A percentile compares a stretch with the other conserved stretches of the same genome.
Evolutionary conservation across 768 basidiomycete species (phyloP).

Genomic region (Hypholoma sublateritium): DNA sequence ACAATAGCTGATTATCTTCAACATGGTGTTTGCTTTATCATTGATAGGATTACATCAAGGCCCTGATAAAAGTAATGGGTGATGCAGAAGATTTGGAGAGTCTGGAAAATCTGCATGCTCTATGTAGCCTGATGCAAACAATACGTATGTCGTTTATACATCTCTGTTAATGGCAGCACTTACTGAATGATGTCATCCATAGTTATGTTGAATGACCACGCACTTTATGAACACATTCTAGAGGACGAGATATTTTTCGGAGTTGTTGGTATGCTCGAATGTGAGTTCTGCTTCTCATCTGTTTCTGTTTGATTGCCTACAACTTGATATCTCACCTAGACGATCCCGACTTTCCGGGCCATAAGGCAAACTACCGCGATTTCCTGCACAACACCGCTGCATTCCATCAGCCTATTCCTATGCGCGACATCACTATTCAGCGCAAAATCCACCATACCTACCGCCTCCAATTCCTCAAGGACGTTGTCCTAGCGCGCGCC

Average conservation of each 20-base stretch:
- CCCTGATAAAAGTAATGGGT: slow-evolving; percentile 79
- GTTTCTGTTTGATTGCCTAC: slow-evolving; percentile 9
- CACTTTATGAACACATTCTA: slow-evolving; percentile 91
- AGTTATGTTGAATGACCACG: slow-evolving; percentile 96
- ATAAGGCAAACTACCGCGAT: slow-evolving; percentile 96
- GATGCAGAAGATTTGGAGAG: slow-evolving; percentile 94
- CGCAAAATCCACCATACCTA: slow-evolving; percentile 96
- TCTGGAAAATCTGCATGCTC: slow-evolving; percentile 83
- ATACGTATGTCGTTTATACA: slow-evolving; percentile 57
- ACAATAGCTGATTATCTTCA: slow-evolving; percentile 25
- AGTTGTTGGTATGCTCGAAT: slow-evolving; percentile 96
- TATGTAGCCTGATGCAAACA: slow-evolving; percentile 92
- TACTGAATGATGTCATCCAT: slow-evolving; percentile 5
- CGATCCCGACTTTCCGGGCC: slow-evolving; percentile 94
- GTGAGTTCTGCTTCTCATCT: slow-evolving; percentile 47
- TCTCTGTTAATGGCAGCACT: background rate
- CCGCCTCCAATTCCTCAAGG: slow-evolving; percentile 95
- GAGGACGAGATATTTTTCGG: slow-evolving; percentile 92
- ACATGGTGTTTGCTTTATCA: slow-evolving; percentile 19
- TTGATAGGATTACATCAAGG: slow-evolving; percentile 81
- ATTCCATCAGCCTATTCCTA: slow-evolving; percentile 87
- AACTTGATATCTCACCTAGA: slow-evolving; percentile 45
- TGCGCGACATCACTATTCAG: slow-evolving; percentile 73
- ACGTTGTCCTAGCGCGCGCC: slow-evolving; percentile 93
- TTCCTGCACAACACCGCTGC: slow-evolving; percentile 82